Evolutionary conservation across 2,329 filamentous ascomycete species (phyloP), one percentile per base, ranked within the genome.

Genomic region (Penicillium fuscoglaucum): DNA sequence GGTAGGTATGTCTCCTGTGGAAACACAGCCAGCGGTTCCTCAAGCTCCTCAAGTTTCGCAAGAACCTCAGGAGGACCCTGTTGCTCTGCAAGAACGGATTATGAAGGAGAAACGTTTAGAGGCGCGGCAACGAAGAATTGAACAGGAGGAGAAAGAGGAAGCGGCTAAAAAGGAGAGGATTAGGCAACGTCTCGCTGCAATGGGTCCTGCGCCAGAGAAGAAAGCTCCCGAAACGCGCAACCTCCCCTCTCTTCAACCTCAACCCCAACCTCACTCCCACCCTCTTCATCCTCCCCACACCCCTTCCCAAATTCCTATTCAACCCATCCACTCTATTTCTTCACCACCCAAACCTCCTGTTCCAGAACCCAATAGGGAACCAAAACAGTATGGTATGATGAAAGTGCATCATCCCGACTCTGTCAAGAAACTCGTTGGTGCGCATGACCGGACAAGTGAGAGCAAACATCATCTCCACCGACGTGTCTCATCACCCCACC

Each of bases 331-430:
- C n/a, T 67, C 72, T 26, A 73, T 78, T 55, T 75, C 77, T 33
- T 82, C 81, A n/a, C 82, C 83, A 35, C 83, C 84, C 1, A 85
- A 86, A 64, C 83, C 83, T 39, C 83, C 83, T 37, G 79, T 84
- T 28, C 83, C 83, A 8, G 80, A 83, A 55, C 80, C 83, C 15
- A 82, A 80, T 55, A 83, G 82, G 33, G 82, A 82, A 61, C 79
- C 84, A 26, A 83, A 83, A 58, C 83, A 85, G 66, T 85, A 85
- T 70, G 83, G 83, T 44, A 81, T 85, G 80, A 85, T 85, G 80
- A 86, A 84, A 70, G 80, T 85, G 10, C 83, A 85, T 67, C 82
- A 83, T 64, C 77, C 83, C 29, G 82, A 84, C 57, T 74, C 80
- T 6, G 80, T 84, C 29, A 80, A 79, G 66, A 80, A 76, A 65